Evolutionary conservation across 1,284 basidiomycete species (phyloP).

Genomic region (Porogramme epimiltina): DNA sequence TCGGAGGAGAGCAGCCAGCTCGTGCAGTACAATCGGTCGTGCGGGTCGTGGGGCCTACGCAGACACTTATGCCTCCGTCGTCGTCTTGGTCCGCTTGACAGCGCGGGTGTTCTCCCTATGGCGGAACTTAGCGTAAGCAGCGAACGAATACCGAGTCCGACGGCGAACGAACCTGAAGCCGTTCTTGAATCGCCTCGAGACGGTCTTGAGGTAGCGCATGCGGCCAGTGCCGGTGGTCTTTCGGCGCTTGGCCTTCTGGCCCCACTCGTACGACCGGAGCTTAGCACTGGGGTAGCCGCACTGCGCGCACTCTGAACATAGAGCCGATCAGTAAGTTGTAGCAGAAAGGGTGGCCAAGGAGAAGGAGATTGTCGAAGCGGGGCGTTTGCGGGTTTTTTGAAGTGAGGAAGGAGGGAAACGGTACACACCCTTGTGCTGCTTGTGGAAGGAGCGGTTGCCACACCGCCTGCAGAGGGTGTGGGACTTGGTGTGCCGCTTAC

Average conservation of each 20-base stretch:
- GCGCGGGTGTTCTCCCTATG: conserved; percentile 81
- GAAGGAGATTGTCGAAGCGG: neutral
- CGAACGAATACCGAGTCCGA: neutral
- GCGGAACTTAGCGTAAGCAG: conserved; percentile 12
- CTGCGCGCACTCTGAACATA: conserved; percentile 89
- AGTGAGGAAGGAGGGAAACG: neutral
- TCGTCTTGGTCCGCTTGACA: conserved; percentile 56
- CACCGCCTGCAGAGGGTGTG: conserved; percentile 98
- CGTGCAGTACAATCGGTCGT: conserved; percentile 17
- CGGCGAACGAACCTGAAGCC: conserved; percentile 75
- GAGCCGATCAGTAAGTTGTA: neutral
- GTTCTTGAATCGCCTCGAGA: conserved; percentile 96
- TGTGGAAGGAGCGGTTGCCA: conserved; percentile 92
- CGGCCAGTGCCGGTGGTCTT: conserved; percentile 98
- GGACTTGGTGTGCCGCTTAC: conserved; percentile 98
- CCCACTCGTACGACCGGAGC: conserved; percentile 97
- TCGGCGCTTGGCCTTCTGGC: conserved; percentile 98
- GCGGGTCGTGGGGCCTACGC: conserved; percentile 7
- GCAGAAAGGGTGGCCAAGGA: neutral
- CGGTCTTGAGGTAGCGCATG: conserved; percentile 93
- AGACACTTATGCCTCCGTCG: conserved; percentile 34
- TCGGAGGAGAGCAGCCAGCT: conserved; percentile 22
- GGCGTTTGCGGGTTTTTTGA: neutral
- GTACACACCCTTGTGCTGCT: conserved; percentile 91
- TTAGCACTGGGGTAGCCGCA: conserved; percentile 98